Evolutionary conservation across 1,284 basidiomycete genomes (phyloP).

Genomic region (Fomitopsis pinicola): DNA sequence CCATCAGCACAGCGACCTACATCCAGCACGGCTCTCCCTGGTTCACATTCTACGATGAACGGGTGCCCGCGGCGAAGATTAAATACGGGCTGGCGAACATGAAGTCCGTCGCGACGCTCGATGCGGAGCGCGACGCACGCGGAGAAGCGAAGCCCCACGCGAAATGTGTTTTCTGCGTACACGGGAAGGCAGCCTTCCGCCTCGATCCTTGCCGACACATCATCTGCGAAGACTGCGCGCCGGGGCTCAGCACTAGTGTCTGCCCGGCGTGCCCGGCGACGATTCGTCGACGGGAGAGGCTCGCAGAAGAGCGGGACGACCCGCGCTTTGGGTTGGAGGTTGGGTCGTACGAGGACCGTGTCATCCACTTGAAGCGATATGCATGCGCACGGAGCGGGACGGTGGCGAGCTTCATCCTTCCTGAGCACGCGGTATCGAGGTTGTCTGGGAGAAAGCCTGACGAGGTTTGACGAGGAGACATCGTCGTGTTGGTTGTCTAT

Average conservation of each 20-base stretch:
- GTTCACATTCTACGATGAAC: constrained; percentile 2
- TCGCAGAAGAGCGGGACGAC: neutral
- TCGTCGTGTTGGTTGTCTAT: no score
- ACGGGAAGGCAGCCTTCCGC: neutral
- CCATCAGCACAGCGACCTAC: neutral
- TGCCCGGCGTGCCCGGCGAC: neutral
- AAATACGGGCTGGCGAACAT: neutral
- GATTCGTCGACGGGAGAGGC: neutral
- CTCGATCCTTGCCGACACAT: neutral
- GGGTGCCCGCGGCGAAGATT: neutral
- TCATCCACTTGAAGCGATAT: neutral
- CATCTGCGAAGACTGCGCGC: neutral
- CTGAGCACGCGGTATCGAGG: neutral
- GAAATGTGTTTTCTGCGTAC: neutral
- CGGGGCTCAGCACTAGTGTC: neutral
- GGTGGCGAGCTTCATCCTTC: neutral
- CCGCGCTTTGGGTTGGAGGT: neutral
- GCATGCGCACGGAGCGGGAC: neutral
- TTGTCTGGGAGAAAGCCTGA: neutral
- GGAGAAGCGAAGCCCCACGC: neutral
- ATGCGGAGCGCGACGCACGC: neutral
- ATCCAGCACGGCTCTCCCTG: neutral
- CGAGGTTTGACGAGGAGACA: neutral
- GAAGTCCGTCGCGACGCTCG: neutral
- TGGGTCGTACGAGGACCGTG: neutral